A percentile compares a stretch with the other conserved stretches of the same genome.
phyloP scores from a whole-genome alignment of 768 basidiomycete genomes.

The Agrocybe praecox region DNA sequence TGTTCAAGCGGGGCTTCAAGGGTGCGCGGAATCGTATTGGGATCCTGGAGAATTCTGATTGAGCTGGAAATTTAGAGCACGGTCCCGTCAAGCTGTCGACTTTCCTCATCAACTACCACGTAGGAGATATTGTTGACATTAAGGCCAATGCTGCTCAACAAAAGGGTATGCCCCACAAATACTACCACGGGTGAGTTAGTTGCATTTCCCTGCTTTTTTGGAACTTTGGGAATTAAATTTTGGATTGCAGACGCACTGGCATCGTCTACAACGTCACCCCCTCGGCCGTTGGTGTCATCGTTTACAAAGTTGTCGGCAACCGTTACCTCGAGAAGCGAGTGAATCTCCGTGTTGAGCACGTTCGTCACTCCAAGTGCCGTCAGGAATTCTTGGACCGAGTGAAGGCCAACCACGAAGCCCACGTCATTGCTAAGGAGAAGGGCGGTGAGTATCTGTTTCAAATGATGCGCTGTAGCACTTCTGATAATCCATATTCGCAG shows the following conservation, averaged over 20 bases:
- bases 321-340: slow-evolving; percentile 99
- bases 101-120: slow-evolving; percentile 88
- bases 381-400: slow-evolving; percentile 98
- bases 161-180: slow-evolving; percentile 99
- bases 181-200: slow-evolving; percentile 86
- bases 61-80: slow-evolving; percentile 60
- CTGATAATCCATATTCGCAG: slow-evolving; percentile 39
- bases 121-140: slow-evolving; percentile 99
- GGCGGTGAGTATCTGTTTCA: slow-evolving; percentile 64
- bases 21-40: slow-evolving; percentile 48
- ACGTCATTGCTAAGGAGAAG: slow-evolving; percentile 85
- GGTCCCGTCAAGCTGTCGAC: slow-evolving; percentile 91
- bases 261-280: slow-evolving; percentile 99
- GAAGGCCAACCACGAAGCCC: slow-evolving; percentile 85
- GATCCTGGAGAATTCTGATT: slow-evolving; percentile 6
- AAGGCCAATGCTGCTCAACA: slow-evolving; percentile 99
- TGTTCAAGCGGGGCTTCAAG: slow-evolving; percentile 99
- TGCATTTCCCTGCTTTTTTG: neutral
- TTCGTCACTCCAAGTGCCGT: slow-evolving; percentile 95
- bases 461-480: neutral
- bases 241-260: slow-evolving; percentile 78
- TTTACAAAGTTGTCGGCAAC: slow-evolving; percentile 98
- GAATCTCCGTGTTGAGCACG: slow-evolving; percentile 96
- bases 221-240: neutral
- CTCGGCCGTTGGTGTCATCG: slow-evolving; percentile 92